Conservation (phyloP, 768 basidiomycete genomes). For the Stropharia rugosoannulata region DNA sequence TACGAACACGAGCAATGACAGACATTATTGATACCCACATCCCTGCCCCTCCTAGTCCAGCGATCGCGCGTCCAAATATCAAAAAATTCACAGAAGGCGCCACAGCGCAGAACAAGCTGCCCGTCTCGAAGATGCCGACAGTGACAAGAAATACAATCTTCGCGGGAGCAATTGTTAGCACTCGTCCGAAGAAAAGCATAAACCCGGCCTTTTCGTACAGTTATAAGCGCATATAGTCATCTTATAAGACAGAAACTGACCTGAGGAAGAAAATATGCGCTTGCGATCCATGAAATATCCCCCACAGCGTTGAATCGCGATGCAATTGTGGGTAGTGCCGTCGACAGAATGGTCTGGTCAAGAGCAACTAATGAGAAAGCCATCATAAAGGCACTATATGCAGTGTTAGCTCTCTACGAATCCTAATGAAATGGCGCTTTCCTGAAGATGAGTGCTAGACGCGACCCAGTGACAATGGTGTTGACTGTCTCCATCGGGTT, state of each 20-base stretch:
- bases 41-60: conserved; percentile 22
- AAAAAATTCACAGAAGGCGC: conserved; percentile 17
- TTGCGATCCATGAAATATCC: conserved; percentile 21
- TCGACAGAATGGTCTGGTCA: conserved; percentile 25
- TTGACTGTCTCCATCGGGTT: not conserved
- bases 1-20: conserved; percentile 15
- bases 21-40: conserved; percentile 16
- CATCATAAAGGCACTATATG: conserved; percentile 2
- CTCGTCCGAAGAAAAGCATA: conserved; percentile 15
- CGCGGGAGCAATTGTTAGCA: conserved; percentile 13
- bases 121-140: conserved; percentile 19
- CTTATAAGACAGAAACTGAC: not conserved
- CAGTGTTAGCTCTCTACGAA: not conserved
- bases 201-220: conserved; percentile 1
- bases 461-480: not conserved
- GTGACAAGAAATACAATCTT: conserved; percentile 11
- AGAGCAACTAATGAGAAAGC: conserved; percentile 21
- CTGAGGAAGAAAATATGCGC: conserved; percentile 15
- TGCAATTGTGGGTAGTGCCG: conserved; percentile 23
- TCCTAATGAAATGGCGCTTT: not conserved
- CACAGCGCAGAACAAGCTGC: conserved; percentile 37
- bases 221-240: not conserved
- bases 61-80: conserved; percentile 21
- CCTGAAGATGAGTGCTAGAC: conserved; percentile 1
- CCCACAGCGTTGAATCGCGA: conserved; percentile 19